Evolutionary conservation across 2,329 filamentous ascomycete genomes (phyloP), one percentile per base, ranked within the genome.

Genomic region (Xylaria polymorpha): DNA sequence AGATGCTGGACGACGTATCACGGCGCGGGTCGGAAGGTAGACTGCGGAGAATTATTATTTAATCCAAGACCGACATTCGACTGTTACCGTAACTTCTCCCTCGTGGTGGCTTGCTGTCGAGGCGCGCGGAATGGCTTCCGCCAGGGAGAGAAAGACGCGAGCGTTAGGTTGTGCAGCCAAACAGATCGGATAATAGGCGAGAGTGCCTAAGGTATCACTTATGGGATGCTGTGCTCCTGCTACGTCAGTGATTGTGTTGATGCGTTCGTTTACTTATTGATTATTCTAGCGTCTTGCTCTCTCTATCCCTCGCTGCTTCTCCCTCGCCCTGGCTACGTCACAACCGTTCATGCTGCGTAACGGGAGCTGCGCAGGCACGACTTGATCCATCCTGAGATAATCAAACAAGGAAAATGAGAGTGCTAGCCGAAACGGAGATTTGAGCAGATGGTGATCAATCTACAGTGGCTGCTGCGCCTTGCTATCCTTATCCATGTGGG

Each of bases 1-100:
- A 35, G 43, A 59, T n/a, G 62, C 44, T 61, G 63, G 50, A 56
- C 63, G 25, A 69, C 44, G 57, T 71, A n/a, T 20, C 62, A 69
- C 63, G 41, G 37, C 60, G 50, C 53, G 50, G 58, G 22, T 41
- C 58, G 61, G 61, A 68, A 66, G 65, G 66, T 48, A 44, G 56
- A 29, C 55, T 50, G 44, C 55, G 62, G 66, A 69, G 55, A 66
- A 66, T 68, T 48, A n/a, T 46, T 57, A 56, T 53, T 48, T n/a
- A 55, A 44, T 44, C 61, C 55, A 62, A 66, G 59, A 68, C 48
- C 59, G 8, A 50, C 1, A 29, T 10, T 2, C 14, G 22, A 39
- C 53, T 37, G 32, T 12, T 22, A 18, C 29, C 55, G 22, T 48
- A 5, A 15, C 29, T 60, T 32, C 15, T 43, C 22, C 7, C n/a